Base-by-base conservation (phyloP, 768 basidiomycete species). In the Naganishia vishniacii region DNA sequence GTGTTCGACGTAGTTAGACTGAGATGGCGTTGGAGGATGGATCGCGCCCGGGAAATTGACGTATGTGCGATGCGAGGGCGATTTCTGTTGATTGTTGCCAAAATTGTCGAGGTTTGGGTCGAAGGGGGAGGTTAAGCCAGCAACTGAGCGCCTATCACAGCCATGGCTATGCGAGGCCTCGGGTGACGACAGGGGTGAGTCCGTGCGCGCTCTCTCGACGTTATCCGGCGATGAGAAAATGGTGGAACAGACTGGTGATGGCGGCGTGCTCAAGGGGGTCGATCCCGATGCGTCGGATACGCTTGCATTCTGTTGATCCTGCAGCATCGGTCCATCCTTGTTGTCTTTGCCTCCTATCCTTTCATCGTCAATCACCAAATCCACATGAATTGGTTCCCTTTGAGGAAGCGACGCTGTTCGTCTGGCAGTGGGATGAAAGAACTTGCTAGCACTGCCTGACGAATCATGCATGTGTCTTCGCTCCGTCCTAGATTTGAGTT, bases 401-500 rank as follows among this genome's bases (percentile, higher is more conserved):
- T 63, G 18, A 23, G 40, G 15, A 1, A 23, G 4, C 26, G 16
- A 8, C 44, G 40, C 4, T 5, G 48, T 49, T 48, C 48, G 49
- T 18, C 31, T 13, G 8, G 49, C 31, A 20, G 31, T 34, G 11
- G 53, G 34, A 6, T 56, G 53, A 23, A 56, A 56, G 23, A 56
- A 56, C 13, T 56, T 56, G 37, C 53, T 56, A 29, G 53, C 23
- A 56, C 37, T 56, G 53, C 53, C 53, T 18, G 34, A 37, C 23
- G 53, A 2, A 8, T 20, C 40, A 20, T 37, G 12, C 31, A 37
- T 25, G 7, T 41, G n/a, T 26, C 48, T 23, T 29, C 25, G n/a
- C 9, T 2, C 31, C n/a, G 44, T 63, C 40, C 48, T 51, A 8
- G 51, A 41, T 15, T 40, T 51, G 37, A 71, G 67, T 23, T 75